A percentile compares a stretch with the other conserved stretches of the same genome.
Evolutionary conservation across 1,139 yeast species (phyloP).

Genomic region (Debaryomyces subglobosus): DNA sequence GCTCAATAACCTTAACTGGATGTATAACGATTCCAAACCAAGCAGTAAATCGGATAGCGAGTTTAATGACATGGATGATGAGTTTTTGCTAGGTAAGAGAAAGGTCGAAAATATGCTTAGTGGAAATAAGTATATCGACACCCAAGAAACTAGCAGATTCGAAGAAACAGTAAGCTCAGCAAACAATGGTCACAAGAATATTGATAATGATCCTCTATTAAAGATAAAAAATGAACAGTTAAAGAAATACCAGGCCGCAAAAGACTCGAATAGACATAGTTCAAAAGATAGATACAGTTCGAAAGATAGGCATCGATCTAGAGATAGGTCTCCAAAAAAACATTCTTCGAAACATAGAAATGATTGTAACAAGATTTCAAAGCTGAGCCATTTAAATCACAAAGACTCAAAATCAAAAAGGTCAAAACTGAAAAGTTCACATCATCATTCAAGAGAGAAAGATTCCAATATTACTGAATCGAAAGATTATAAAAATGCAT

Average conservation of each 20-base stretch:
- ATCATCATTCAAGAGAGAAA: not conserved
- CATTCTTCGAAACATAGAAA: not conserved
- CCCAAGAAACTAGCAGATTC: slow-evolving; percentile 14
- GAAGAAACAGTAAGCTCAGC: slow-evolving; percentile 21
- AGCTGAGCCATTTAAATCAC: not conserved
- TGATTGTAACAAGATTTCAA: not conserved
- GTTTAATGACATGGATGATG: slow-evolving; percentile 37
- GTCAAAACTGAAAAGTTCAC: not conserved
- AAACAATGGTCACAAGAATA: slow-evolving; percentile 18
- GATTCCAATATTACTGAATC: not conserved
- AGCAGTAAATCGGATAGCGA: slow-evolving; percentile 21
- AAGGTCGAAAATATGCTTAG: slow-evolving; percentile 37
- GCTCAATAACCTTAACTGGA: slow-evolving; percentile 72
- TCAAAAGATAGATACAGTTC: slow-evolving; percentile 6
- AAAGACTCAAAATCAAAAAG: not conserved
- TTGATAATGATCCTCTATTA: slow-evolving; percentile 57
- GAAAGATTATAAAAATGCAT: not conserved
- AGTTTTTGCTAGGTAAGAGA: slow-evolving; percentile 37
- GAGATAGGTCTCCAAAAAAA: slow-evolving; percentile 13
- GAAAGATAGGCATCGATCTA: slow-evolving; percentile 12
- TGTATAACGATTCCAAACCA: slow-evolving; percentile 61
- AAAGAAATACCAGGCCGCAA: slow-evolving; percentile 20
- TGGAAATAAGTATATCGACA: slow-evolving; percentile 21
- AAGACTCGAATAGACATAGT: slow-evolving; percentile 9
- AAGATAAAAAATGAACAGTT: slow-evolving; percentile 47